Percentiles rank a stretch among this genome's conserved stretches.
Evolutionary conservation across 305 asterid species (phyloP).

Genomic region (Fraxinus angustifolia): DNA sequence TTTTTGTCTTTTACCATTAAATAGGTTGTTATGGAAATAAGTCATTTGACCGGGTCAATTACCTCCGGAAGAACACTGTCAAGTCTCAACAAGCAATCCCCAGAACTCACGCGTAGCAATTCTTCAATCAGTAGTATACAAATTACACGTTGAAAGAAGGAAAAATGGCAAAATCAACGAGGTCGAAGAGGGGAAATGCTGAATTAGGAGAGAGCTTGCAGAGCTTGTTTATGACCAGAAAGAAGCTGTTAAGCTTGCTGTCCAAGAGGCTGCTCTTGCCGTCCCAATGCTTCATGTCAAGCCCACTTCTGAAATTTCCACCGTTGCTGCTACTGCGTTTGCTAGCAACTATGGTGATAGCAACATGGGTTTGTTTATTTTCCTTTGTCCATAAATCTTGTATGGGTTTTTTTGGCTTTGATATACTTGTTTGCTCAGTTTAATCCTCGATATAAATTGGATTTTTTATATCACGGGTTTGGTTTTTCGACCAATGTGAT

Average conservation of each 20-base stretch:
- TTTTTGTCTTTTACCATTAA: too few relatives aligned
- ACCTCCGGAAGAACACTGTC: not conserved
- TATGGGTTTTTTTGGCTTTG: too few relatives aligned
- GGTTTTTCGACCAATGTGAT: not conserved
- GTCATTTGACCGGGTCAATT: too few relatives aligned
- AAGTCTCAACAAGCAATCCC: not conserved
- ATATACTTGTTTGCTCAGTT: not conserved
- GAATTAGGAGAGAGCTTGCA: constrained; percentile 64
- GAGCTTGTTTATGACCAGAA: constrained; percentile 71
- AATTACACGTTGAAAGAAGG: not conserved
- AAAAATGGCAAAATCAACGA: constrained; percentile 76
- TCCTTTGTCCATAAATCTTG: not conserved
- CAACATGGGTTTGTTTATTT: constrained; percentile 38
- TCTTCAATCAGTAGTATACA: not conserved
- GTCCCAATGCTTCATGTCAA: constrained; percentile 80
- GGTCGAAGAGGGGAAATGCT: constrained; percentile 11
- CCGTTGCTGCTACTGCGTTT: constrained; percentile 16
- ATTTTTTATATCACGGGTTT: not conserved
- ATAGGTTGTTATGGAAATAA: too few relatives aligned
- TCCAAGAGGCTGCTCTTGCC: constrained; percentile 78
- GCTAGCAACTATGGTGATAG: constrained; percentile 4
- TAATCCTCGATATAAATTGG: not conserved
- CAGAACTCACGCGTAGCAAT: not conserved
- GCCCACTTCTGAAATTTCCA: constrained; percentile 20
- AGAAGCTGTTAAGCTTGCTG: constrained; percentile 87